Evolutionary conservation across 805 yeast genomes (phyloP).

Genomic region (Metahyphopichia silvanorum): DNA sequence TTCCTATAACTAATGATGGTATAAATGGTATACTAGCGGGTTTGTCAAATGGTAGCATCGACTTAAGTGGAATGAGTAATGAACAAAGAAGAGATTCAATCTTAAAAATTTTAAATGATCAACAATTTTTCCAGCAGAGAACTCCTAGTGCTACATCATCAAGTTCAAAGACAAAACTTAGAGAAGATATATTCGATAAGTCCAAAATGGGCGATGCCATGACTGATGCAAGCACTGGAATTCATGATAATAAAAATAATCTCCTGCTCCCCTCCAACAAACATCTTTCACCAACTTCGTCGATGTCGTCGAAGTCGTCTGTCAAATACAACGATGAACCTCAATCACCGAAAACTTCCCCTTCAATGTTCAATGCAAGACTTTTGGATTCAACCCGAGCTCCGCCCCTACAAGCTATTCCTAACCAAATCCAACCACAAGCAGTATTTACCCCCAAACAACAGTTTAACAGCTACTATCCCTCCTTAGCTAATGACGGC

Average conservation of each 20-base stretch:
- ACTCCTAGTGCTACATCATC: constrained; percentile 6
- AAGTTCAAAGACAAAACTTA: constrained; percentile 18
- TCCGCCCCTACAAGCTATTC: constrained; percentile 5
- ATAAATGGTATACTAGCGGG: constrained; percentile 32
- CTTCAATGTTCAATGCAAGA: constrained; percentile 11
- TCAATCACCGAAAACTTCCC: constrained; percentile 40
- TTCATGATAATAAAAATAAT: constrained; percentile 4
- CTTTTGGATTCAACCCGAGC: constrained; percentile 5
- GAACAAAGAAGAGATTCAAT: constrained; percentile 40
- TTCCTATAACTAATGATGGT: constrained; percentile 23
- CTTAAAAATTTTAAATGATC: constrained; percentile 34
- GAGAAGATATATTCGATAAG: constrained; percentile 38
- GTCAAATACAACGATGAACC: constrained; percentile 30
- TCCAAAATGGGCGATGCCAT: background rate
- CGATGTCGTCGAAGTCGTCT: constrained; percentile 31
- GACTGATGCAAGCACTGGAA: background rate
- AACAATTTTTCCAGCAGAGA: constrained; percentile 13
- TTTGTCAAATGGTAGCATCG: constrained; percentile 34
- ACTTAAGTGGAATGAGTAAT: constrained; percentile 34
- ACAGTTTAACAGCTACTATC: constrained; percentile 6
- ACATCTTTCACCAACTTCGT: constrained; percentile 33
- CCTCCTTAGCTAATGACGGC: constrained; percentile 4
- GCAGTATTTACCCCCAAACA: constrained; percentile 8
- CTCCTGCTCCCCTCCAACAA: constrained; percentile 1
- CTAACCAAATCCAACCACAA: constrained; percentile 5